Conservation (phyloP, 2,329 filamentous ascomycete species). For the Orbilia blumenaviensis region DNA sequence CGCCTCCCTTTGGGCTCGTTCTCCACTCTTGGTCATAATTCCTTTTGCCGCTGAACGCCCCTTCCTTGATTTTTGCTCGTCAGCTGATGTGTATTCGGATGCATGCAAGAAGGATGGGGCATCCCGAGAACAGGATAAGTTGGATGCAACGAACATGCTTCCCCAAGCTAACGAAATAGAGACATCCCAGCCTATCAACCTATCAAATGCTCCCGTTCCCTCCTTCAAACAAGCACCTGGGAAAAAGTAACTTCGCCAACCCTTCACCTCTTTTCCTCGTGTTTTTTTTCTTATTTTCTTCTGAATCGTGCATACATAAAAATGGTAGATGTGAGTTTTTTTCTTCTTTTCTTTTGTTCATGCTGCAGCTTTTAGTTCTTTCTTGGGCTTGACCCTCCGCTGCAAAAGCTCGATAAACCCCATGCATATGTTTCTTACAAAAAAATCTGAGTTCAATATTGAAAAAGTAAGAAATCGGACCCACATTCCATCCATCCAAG, state of each 20-base stretch:
- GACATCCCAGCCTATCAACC: constrained; percentile 48
- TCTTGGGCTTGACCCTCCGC: too few species aligned
- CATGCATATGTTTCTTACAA: neutral
- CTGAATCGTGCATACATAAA: constrained; percentile 31
- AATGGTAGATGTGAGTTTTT: constrained; percentile 27
- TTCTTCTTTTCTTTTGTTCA: constrained; percentile 12
- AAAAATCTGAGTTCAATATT: neutral
- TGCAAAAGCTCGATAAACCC: neutral
- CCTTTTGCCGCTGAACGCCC: constrained; percentile 38
- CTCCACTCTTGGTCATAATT: constrained; percentile 25
- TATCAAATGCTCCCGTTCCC: constrained; percentile 30
- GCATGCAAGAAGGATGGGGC: constrained; percentile 54
- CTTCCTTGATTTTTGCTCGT: constrained; percentile 54
- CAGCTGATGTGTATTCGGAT: constrained; percentile 54
- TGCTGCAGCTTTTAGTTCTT: neutral
- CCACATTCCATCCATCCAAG: constrained; percentile 29
- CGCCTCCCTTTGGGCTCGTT: constrained; percentile 11
- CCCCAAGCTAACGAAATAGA: constrained; percentile 50
- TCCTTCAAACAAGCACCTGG: constrained; percentile 10
- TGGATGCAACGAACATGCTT: constrained; percentile 53
- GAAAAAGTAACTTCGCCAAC: constrained; percentile 14
- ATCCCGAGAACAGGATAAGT: constrained; percentile 53
- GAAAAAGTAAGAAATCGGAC: constrained; percentile 11
- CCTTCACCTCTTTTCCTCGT: neutral
- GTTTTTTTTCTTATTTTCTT: constrained; percentile 4